Conservation (phyloP, 495 filamentous ascomycete species). For the Bryoglossum gracile region DNA sequence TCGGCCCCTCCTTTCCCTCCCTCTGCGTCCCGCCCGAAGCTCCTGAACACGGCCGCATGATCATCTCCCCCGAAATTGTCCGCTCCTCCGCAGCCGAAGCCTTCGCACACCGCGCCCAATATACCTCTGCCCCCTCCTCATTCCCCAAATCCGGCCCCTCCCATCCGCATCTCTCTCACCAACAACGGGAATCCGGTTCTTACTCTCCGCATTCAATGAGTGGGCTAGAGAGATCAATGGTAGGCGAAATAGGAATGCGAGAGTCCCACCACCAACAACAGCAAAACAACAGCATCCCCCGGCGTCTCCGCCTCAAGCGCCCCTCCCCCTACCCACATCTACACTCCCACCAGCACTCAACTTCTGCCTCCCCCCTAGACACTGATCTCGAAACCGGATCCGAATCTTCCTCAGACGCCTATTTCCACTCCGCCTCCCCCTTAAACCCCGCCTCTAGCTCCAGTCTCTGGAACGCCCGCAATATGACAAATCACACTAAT, state of each 20-base stretch:
- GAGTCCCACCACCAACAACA: too few species aligned
- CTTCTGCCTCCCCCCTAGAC: slow-evolving; percentile 32
- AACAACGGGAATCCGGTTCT: too few species aligned
- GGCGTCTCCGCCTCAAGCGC: slow-evolving; percentile 20
- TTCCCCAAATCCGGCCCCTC: background rate
- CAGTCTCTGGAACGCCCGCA: slow-evolving; percentile 17
- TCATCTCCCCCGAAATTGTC: slow-evolving; percentile 58
- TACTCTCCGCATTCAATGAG: slow-evolving; percentile 14
- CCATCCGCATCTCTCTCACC: background rate
- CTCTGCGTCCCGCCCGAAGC: slow-evolving; percentile 57
- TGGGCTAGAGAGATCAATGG: too few species aligned
- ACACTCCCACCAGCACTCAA: too few species aligned
- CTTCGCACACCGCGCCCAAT: slow-evolving; percentile 33
- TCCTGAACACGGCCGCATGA: slow-evolving; percentile 54
- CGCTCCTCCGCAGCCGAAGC: slow-evolving; percentile 36
- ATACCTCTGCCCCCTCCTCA: slow-evolving; percentile 14
- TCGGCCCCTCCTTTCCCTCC: slow-evolving; percentile 70
- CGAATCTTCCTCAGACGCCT: slow-evolving; percentile 18
- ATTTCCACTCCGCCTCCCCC: slow-evolving; percentile 25
- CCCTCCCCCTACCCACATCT: too few species aligned
- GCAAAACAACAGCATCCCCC: background rate
- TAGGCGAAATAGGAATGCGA: too few species aligned
- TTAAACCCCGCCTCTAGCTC: slow-evolving; percentile 18
- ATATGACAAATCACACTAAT: slow-evolving; percentile 18
- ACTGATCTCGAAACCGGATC: slow-evolving; percentile 29